Evolutionary conservation across 805 yeast species (phyloP), one percentile per base, ranked within the genome.

Genomic region (Saccharomyces mikatae): DNA sequence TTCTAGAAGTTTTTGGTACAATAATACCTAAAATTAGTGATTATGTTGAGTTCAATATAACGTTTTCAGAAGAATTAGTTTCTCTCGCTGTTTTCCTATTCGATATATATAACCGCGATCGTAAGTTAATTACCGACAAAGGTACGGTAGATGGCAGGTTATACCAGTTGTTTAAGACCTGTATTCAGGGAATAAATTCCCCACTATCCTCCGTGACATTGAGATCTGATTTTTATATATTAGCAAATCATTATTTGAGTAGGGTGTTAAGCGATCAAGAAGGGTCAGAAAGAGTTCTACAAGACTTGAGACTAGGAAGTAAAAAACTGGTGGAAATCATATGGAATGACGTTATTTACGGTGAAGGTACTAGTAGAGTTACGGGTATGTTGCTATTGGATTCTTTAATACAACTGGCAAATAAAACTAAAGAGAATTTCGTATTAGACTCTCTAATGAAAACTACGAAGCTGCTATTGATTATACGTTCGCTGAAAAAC

Each of bases 351-450:
- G 84, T 94, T 0, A 79, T 89, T 14, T 76, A 82, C 52, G 89
- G 91, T 2, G 94, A 87, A 60, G 94, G 92, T 1, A 74, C 86
- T 0, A 79, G 86, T 6, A 79, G 94, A 60, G 78, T 90, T 10
- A 83, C 92, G 0, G 84, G 96, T 1, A 74, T 91, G 13, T 66
- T 89, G n/a, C 72, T 91, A 13, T 68, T 94, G 58, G 96, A 89
- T 61, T 76, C 86, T 1, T 69, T 84, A 51, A 76, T 83, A 28
- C 83, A 81, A 54, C 67, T 83, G 41, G 79, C 85, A 1, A 76
- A 77, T 31, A 62, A 71, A n/a, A 75, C 76, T 22, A 75, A 79
- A 46, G 74, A 79, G 28, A 78, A 80, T 57, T 79, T 83, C 60
- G 77, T 89, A 4, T 67, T 86, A 51, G 84, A 83, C 24, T 71